Evolutionary conservation across 306 rosid species (phyloP).

Genomic region (Trifolium repens): DNA sequence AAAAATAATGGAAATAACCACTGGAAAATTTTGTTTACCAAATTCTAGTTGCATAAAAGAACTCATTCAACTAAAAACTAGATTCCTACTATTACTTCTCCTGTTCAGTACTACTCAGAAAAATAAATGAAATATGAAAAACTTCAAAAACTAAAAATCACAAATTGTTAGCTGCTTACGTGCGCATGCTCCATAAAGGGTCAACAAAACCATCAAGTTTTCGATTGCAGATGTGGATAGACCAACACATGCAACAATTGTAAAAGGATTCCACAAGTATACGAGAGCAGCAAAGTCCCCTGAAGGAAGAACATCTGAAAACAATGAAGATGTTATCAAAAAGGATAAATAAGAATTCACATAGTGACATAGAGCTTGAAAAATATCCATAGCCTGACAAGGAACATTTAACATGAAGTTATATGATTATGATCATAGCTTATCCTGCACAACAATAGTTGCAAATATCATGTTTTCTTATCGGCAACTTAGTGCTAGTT

Average conservation of each 20-base stretch:
- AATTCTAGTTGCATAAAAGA: conserved; percentile 8
- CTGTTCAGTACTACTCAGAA: neutral
- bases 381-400: conserved; percentile 24
- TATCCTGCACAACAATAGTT: conserved; percentile 20
- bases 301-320: conserved; percentile 53
- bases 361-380: conserved; percentile 10
- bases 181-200: conserved; percentile 56
- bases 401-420: conserved; percentile 8
- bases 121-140: conserved; percentile 29
- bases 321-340: conserved; percentile 37
- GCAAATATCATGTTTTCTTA: conserved; percentile 10
- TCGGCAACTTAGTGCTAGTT: neutral
- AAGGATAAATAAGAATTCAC: conserved; percentile 22
- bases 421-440: conserved; percentile 5
- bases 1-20: conserved; percentile 16
- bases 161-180: conserved; percentile 45
- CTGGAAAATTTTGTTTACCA: neutral
- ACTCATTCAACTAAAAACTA: conserved; percentile 28
- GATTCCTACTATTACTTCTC: conserved; percentile 11
- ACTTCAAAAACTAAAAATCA: conserved; percentile 18
- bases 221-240: conserved; percentile 59
- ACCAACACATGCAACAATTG: conserved; percentile 58
- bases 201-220: conserved; percentile 51
- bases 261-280: conserved; percentile 61
- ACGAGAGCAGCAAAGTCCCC: conserved; percentile 56